Conservation (phyloP, 2,329 filamentous ascomycete species). For the Incumbomyces lentus region DNA sequence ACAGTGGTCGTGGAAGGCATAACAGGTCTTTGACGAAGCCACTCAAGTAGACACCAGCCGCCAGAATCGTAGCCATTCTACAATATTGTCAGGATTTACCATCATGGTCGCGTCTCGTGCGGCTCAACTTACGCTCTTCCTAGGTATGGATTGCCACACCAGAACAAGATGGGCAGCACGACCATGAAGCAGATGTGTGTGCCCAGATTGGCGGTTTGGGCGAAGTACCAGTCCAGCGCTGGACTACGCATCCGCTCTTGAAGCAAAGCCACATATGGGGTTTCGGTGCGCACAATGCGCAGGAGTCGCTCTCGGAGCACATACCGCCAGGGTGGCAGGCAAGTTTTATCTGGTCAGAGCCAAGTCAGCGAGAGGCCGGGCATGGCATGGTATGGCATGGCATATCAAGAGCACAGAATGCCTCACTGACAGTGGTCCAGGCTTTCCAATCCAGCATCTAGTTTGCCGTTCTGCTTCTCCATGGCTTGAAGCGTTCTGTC, state of each 20-base stretch:
- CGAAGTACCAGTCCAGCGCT: conserved; percentile 89
- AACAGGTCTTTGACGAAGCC: conserved; percentile 91
- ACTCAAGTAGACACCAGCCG: conserved; percentile 71
- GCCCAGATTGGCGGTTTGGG: conserved; percentile 87
- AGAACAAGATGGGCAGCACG: conserved; percentile 86
- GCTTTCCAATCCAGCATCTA: conserved; percentile 63
- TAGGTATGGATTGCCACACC: conserved; percentile 78
- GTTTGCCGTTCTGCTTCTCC: conserved; percentile 30
- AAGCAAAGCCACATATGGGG: conserved; percentile 79
- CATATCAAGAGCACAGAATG: neutral
- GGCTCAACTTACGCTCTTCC: conserved; percentile 65
- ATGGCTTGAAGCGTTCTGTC: conserved; percentile 20
- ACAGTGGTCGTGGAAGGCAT: conserved; percentile 82
- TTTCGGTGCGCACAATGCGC: conserved; percentile 87
- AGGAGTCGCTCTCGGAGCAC: conserved; percentile 68
- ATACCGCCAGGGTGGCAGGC: conserved; percentile 83
- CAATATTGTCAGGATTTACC: conserved; percentile 9
- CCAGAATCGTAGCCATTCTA: conserved; percentile 59
- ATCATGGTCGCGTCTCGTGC: neutral
- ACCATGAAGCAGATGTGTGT: conserved; percentile 99
- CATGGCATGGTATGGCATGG: neutral
- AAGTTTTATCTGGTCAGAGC: conserved; percentile 58
- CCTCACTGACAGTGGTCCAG: conserved; percentile 56
- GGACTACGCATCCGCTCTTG: conserved; percentile 73
- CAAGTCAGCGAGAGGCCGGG: conserved; percentile 7